Percentiles rank a stretch among this genome's conserved stretches.
Conservation (phyloP, 2,329 filamentous ascomycete genomes). For the Calonectria honghensis region DNA sequence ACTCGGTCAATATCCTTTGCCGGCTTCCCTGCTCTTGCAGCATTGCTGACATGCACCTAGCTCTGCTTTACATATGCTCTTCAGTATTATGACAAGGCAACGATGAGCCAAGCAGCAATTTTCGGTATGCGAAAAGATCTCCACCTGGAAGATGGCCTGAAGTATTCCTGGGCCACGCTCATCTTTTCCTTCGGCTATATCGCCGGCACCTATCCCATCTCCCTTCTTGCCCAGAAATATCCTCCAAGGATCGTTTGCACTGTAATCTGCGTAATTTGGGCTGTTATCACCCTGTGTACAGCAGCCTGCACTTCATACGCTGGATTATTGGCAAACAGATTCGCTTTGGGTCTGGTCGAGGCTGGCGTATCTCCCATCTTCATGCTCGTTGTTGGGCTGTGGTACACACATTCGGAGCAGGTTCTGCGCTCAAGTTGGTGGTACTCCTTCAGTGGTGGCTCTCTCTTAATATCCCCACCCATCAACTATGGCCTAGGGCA, state of each 20-base stretch:
- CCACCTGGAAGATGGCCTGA: conserved; percentile 52
- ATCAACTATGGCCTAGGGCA: conserved; percentile 71
- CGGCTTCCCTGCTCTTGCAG: no score
- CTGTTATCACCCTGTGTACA: conserved; percentile 56
- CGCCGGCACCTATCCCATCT: conserved; percentile 57
- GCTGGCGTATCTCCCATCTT: conserved; percentile 59
- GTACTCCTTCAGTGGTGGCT: conserved; percentile 62
- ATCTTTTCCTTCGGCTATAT: conserved; percentile 61
- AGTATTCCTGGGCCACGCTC: conserved; percentile 58
- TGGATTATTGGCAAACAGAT: conserved; percentile 59
- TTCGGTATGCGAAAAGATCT: conserved; percentile 57
- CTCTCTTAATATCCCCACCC: conserved; percentile 58
- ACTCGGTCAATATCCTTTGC: no score
- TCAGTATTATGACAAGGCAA: conserved; percentile 57
- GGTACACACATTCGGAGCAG: conserved; percentile 63
- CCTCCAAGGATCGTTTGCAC: conserved; percentile 56
- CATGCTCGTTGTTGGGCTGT: conserved; percentile 62
- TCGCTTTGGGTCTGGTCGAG: conserved; percentile 62
- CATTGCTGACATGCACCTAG: conserved; percentile 29
- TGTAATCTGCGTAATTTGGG: conserved; percentile 57
- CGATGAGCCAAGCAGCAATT: conserved; percentile 56
- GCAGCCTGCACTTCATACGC: conserved; percentile 58
- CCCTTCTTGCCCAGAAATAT: conserved; percentile 55
- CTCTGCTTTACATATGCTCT: conserved; percentile 58
- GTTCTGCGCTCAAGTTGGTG: conserved; percentile 61